These are phyloP conservation scores for Colletotrichum sp. DNA, from an alignment of 2,329 filamentous ascomycete species.

Conservation along the genomic window DNA sequence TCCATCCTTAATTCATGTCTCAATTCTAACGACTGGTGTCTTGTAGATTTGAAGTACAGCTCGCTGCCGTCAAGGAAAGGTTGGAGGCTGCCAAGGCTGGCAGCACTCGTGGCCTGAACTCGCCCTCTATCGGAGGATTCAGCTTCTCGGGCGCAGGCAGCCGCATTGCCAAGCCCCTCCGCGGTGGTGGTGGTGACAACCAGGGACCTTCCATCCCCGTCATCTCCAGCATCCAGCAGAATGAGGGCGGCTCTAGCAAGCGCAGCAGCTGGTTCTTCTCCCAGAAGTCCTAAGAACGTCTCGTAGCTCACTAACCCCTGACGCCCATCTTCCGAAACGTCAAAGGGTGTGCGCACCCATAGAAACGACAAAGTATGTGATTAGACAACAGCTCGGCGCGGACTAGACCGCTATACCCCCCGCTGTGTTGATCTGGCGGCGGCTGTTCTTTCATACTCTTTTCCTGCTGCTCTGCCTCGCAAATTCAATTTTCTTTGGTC, in stretches of 20 bases:
- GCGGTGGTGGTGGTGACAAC: constrained; percentile 62
- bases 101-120: constrained; percentile 82
- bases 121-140: constrained; percentile 69
- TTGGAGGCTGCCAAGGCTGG: constrained; percentile 94
- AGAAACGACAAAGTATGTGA: background rate
- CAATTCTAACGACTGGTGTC: constrained; percentile 1
- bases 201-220: constrained; percentile 55
- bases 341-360: background rate
- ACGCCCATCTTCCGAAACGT: background rate
- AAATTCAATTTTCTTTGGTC: constrained; percentile 12
- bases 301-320: background rate
- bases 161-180: constrained; percentile 72
- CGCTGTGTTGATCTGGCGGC: background rate
- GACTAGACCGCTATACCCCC: constrained; percentile 18
- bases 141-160: constrained; percentile 71
- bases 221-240: constrained; percentile 64
- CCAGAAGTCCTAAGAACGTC: constrained; percentile 57
- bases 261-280: constrained; percentile 75
- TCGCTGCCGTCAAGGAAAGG: constrained; percentile 96
- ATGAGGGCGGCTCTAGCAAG: constrained; percentile 63
- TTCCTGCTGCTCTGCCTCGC: background rate
- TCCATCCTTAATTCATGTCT: background rate
- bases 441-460: background rate
- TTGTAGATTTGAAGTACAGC: constrained; percentile 90
- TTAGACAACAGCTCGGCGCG: constrained; percentile 10